phyloP scores from a whole-genome alignment of 768 basidiomycete genomes.

The Tricholoma furcatifolium region DNA sequence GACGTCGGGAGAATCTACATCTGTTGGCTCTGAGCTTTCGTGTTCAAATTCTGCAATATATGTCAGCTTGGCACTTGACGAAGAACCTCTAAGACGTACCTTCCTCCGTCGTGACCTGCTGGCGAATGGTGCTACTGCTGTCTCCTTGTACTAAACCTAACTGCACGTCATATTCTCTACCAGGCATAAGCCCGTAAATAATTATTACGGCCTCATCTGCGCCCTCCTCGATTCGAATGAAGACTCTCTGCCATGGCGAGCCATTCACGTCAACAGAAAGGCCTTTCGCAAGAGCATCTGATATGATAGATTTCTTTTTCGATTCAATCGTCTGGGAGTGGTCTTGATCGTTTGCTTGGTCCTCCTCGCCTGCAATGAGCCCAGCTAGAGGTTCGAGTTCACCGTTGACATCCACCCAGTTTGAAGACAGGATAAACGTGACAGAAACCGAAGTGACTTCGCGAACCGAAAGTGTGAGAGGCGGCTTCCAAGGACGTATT shows the following conservation, averaged over 20 bases:
- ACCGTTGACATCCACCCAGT: slow-evolving; percentile 35
- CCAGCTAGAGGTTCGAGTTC: slow-evolving; percentile 43
- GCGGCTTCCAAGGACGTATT: slow-evolving; percentile 75
- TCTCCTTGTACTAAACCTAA: slow-evolving; percentile 69
- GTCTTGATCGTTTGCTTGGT: slow-evolving; percentile 31
- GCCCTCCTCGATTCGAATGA: slow-evolving; percentile 77
- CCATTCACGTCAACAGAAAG: slow-evolving; percentile 81
- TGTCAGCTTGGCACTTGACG: neutral
- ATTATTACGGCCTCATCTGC: slow-evolving; percentile 89
- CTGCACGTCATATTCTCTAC: slow-evolving; percentile 88
- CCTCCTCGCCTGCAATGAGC: slow-evolving; percentile 29
- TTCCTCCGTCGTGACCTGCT: slow-evolving; percentile 72
- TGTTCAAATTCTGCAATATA: slow-evolving; percentile 20
- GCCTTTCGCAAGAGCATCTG: slow-evolving; percentile 70
- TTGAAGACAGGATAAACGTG: slow-evolving; percentile 71
- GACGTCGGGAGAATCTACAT: slow-evolving; percentile 32
- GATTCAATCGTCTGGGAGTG: slow-evolving; percentile 20
- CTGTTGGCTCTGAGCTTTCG: slow-evolving; percentile 31
- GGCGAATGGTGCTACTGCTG: slow-evolving; percentile 44
- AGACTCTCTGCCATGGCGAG: slow-evolving; percentile 74
- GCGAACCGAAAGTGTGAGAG: slow-evolving; percentile 65
- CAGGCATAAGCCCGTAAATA: slow-evolving; percentile 85
- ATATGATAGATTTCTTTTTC: slow-evolving; percentile 46
- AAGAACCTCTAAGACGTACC: slow-evolving; percentile 29
- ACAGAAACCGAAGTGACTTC: slow-evolving; percentile 87